Evolutionary conservation across 2,329 filamentous ascomycete genomes (phyloP).

Genomic region (Didymella glomerata): DNA sequence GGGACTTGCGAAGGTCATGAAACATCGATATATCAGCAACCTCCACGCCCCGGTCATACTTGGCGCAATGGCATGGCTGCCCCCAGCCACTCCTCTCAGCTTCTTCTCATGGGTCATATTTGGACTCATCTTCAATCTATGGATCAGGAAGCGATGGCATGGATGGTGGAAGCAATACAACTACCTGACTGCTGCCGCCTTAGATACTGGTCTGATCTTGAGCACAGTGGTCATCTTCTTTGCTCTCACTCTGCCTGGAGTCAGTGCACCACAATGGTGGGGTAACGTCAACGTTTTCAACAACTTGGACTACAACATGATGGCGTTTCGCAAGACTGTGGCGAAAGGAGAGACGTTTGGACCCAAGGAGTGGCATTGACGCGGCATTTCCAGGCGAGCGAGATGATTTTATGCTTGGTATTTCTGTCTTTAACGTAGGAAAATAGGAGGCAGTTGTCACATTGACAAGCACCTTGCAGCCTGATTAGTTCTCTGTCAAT

Average conservation of each 20-base stretch:
- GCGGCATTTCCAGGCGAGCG: neutral
- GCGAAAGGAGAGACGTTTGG: slow-evolving; percentile 31
- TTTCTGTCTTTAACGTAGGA: too few relatives aligned
- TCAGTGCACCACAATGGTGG: slow-evolving; percentile 38
- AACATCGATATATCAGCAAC: slow-evolving; percentile 60
- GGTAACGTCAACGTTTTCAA: slow-evolving; percentile 29
- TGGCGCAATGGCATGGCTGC: slow-evolving; percentile 66
- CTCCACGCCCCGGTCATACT: slow-evolving; percentile 69
- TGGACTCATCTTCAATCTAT: slow-evolving; percentile 37
- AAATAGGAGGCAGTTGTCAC: too few relatives aligned
- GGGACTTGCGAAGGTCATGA: slow-evolving; percentile 59
- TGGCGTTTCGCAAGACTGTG: slow-evolving; percentile 28
- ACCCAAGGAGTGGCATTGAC: slow-evolving; percentile 26
- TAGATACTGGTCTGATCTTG: slow-evolving; percentile 39
- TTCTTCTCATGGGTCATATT: slow-evolving; percentile 38
- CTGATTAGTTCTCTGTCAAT: too few relatives aligned
- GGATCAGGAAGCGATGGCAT: slow-evolving; percentile 30
- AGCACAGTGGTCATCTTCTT: slow-evolving; percentile 41
- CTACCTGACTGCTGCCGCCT: slow-evolving; percentile 36
- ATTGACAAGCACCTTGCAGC: too few relatives aligned
- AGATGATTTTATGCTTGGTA: too few relatives aligned
- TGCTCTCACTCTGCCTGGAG: slow-evolving; percentile 32
- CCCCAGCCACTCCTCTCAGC: slow-evolving; percentile 54
- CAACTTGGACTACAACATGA: slow-evolving; percentile 29
- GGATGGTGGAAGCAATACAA: slow-evolving; percentile 40